phyloP scores from a whole-genome alignment of 2,329 filamentous ascomycete genomes.

The Trematosphaeria pertusa region DNA sequence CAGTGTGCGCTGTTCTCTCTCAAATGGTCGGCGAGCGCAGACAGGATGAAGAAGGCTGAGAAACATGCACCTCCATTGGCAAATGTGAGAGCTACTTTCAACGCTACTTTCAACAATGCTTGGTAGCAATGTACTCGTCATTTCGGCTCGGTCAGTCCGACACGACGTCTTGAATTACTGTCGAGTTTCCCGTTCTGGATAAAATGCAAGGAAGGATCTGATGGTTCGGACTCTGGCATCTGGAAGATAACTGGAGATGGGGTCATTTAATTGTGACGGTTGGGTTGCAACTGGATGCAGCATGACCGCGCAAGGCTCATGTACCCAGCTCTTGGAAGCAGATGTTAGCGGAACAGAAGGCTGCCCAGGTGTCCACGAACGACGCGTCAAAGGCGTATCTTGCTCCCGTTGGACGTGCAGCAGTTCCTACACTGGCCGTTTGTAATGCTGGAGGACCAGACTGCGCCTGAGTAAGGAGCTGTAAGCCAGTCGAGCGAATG shows the following conservation, averaged over 20 bases:
- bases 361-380: conserved; percentile 1
- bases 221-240: neutral
- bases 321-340: conserved; percentile 13
- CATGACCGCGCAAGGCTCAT: conserved; percentile 14
- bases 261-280: conserved; percentile 13
- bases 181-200: conserved; percentile 5
- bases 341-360: conserved; percentile 1
- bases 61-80: neutral
- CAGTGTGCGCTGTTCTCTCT: neutral
- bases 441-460: conserved; percentile 2
- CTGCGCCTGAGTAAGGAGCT: neutral
- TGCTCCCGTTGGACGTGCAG: neutral
- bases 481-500: neutral
- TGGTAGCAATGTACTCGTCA: conserved; percentile 11
- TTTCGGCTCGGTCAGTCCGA: conserved; percentile 13
- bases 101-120: neutral
- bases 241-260: conserved; percentile 2
- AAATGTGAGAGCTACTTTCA: neutral
- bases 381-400: neutral
- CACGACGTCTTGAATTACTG: neutral
- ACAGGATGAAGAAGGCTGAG: neutral
- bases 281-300: conserved; percentile 17
- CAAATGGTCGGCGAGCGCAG: neutral
- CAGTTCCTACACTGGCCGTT: neutral
- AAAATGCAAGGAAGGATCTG: conserved; percentile 8